phyloP scores from a whole-genome alignment of 805 yeast species.

The Torulaspora franciscae region DNA sequence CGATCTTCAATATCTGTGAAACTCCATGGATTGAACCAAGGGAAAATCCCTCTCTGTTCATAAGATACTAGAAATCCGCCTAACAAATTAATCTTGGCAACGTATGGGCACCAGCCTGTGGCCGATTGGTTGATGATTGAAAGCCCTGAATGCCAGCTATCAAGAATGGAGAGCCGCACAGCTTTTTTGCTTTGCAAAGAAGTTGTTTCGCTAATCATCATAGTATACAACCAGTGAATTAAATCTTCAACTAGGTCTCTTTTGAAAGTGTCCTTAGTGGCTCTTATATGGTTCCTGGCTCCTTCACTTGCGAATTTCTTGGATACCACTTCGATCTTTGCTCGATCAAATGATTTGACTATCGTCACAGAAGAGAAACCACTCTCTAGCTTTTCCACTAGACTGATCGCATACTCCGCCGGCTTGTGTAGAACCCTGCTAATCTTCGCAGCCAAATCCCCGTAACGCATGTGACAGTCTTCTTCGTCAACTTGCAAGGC shows the following conservation, averaged over 20 bases:
- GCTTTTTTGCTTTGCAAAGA: slow-evolving; percentile 13
- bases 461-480: slow-evolving; percentile 23
- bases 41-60: slow-evolving; percentile 20
- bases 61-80: slow-evolving; percentile 31
- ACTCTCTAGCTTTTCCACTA: slow-evolving; percentile 19
- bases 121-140: slow-evolving; percentile 13
- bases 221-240: slow-evolving; percentile 22
- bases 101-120: slow-evolving; percentile 10
- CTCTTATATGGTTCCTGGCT: slow-evolving; percentile 21
- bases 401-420: slow-evolving; percentile 24
- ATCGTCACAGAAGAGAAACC: slow-evolving; percentile 23
- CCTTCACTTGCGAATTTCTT: slow-evolving; percentile 21
- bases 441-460: slow-evolving; percentile 27
- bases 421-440: slow-evolving; percentile 25
- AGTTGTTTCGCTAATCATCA: slow-evolving; percentile 11
- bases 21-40: slow-evolving; percentile 31
- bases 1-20: slow-evolving; percentile 19
- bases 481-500: slow-evolving; percentile 28
- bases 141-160: slow-evolving; percentile 24
- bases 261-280: slow-evolving; percentile 26
- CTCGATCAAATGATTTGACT: slow-evolving; percentile 17
- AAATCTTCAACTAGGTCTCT: slow-evolving; percentile 24
- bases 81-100: slow-evolving; percentile 24
- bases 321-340: slow-evolving; percentile 17
- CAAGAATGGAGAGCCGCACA: slow-evolving; percentile 24